A percentile compares a stretch with the other conserved stretches of the same genome.
Conservation (phyloP, 2,329 filamentous ascomycete genomes). For the Fusarium papillatum region DNA sequence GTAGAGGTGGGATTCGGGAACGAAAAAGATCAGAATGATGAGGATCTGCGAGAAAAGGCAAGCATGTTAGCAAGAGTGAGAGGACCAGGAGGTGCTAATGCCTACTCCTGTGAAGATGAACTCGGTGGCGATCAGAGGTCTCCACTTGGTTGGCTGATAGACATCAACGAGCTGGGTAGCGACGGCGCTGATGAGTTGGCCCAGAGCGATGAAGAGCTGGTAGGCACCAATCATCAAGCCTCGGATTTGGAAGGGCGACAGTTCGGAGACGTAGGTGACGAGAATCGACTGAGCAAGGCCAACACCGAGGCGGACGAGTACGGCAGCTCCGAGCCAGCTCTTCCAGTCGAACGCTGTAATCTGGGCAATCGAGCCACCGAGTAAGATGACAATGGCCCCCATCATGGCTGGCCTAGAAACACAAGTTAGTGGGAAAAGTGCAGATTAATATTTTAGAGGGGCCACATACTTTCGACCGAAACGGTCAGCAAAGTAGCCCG, state of each 20-base stretch:
- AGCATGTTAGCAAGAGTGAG: background rate
- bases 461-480: conserved; percentile 6
- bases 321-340: background rate
- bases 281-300: conserved; percentile 23
- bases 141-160: conserved; percentile 13
- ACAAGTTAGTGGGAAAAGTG: background rate
- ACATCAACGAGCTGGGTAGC: conserved; percentile 10
- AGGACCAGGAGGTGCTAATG: background rate
- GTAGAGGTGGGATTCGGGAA: background rate
- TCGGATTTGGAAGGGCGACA: conserved; percentile 23
- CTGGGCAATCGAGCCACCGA: background rate
- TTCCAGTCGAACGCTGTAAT: background rate
- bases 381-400: background rate
- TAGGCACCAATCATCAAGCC: conserved; percentile 24
- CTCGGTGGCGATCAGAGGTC: conserved; percentile 10
- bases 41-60: background rate
- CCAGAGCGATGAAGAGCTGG: conserved; percentile 11
- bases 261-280: conserved; percentile 19
- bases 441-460: no score
- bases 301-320: background rate
- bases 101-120: conserved; percentile 9
- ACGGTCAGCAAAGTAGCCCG: conserved; percentile 8
- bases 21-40: background rate
- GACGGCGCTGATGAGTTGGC: conserved; percentile 8
- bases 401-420: background rate